phyloP scores from a whole-genome alignment of 768 basidiomycete species.

The Mycena amicta region DNA sequence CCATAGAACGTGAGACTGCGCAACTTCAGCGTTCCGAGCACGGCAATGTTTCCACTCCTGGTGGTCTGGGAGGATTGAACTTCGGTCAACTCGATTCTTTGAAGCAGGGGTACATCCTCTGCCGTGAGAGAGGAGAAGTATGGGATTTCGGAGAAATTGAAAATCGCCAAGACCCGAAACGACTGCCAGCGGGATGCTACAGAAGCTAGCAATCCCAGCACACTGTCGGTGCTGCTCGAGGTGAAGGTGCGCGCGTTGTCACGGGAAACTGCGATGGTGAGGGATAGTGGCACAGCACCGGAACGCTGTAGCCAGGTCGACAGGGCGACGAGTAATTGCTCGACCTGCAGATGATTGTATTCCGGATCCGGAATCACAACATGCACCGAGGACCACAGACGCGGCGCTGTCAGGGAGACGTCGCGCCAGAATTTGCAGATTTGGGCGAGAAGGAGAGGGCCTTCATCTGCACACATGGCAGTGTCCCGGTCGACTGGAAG shows the following conservation, averaged over 20 bases:
- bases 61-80: no score
- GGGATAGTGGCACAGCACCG: background rate
- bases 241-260: no score
- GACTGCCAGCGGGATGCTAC: background rate
- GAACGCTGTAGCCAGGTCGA: background rate
- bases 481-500: background rate
- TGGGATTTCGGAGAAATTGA: background rate
- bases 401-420: background rate
- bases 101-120: background rate
- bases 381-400: conserved; percentile 1
- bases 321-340: background rate
- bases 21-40: no score
- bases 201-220: background rate
- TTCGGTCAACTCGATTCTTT: no score
- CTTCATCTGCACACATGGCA: background rate
- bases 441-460: background rate
- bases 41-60: no score
- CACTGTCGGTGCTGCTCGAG: background rate
- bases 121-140: background rate
- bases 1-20: no score
- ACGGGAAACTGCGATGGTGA: no score
- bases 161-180: background rate
- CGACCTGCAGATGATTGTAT: no score
- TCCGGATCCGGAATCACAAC: background rate
- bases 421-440: background rate